A percentile compares a stretch with the other conserved stretches of the same genome.
These are phyloP conservation scores for Vickermania ingenoplastis DNA, from an alignment of 208 protist genomes.

Conservation along the genomic window DNA sequence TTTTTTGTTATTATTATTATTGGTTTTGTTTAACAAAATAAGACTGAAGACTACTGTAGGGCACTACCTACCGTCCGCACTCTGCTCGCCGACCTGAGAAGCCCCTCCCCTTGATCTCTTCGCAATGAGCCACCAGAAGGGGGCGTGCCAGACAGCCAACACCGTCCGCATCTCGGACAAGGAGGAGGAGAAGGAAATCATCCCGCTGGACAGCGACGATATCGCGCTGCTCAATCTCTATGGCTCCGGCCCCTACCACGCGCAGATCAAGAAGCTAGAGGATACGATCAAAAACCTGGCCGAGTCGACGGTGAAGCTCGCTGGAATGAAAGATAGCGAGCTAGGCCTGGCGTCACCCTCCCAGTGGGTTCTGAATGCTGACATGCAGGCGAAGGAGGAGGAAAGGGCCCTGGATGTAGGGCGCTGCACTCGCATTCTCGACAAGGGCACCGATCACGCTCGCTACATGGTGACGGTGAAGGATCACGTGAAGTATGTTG, in stretches of 20 bases:
- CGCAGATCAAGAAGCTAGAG: conserved; percentile 94
- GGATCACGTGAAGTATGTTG: conserved; percentile 99
- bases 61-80: too few species aligned
- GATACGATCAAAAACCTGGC: conserved; percentile 94
- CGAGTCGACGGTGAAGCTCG: conserved; percentile 94
- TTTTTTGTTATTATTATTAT: too few species aligned
- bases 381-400: conserved; percentile 94
- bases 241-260: conserved; percentile 94
- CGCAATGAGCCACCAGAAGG: conserved; percentile 22
- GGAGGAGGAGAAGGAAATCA: conserved; percentile 86
- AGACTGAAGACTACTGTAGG: too few species aligned
- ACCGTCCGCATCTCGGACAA: conserved; percentile 60
- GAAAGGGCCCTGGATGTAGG: conserved; percentile 98
- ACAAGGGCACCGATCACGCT: conserved; percentile 86
- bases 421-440: conserved; percentile 98
- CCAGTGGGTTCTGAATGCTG: conserved; percentile 98
- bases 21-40: too few species aligned
- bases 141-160: conserved; percentile 76
- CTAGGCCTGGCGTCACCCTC: conserved; percentile 97
- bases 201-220: conserved; percentile 96
- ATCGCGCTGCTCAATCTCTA: conserved; percentile 99
- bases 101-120: conserved; percentile 1
- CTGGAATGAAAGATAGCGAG: conserved; percentile 98
- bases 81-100: too few species aligned
- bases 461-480: conserved; percentile 98